phyloP scores from a whole-genome alignment of 768 basidiomycete genomes.

The Lactarius psammicola region DNA sequence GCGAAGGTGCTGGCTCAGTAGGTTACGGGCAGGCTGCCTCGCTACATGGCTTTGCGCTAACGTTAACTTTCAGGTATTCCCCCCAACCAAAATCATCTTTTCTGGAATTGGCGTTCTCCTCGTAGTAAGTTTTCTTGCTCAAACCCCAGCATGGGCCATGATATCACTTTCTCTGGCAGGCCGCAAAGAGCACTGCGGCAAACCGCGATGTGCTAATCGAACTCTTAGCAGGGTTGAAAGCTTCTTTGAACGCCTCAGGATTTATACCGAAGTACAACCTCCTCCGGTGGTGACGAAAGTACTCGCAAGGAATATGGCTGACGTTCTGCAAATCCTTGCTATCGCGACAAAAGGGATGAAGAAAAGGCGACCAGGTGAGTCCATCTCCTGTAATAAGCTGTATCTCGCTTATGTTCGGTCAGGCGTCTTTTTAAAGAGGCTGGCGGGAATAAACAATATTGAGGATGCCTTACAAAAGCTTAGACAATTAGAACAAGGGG shows the following conservation, averaged over 20 bases:
- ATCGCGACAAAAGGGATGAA: too few species aligned
- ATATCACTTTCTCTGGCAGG: too few species aligned
- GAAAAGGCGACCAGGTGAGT: too few species aligned
- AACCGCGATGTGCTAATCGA: neutral
- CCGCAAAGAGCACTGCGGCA: too few species aligned
- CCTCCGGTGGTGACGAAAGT: neutral
- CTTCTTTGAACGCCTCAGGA: neutral
- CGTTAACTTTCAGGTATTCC: neutral
- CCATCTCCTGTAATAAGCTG: neutral
- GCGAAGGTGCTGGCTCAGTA: neutral
- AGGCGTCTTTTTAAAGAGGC: neutral
- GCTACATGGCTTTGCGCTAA: neutral
- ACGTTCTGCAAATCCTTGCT: neutral
- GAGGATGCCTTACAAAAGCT: neutral
- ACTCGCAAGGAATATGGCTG: neutral
- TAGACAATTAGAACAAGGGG: too few species aligned
- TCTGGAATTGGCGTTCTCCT: neutral
- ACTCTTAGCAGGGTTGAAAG: neutral
- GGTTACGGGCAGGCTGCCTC: neutral
- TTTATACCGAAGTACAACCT: neutral
- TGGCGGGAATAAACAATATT: neutral
- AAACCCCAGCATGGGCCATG: too few species aligned
- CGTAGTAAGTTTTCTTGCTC: neutral
- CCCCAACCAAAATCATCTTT: neutral
- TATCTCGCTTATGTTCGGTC: too few species aligned